phyloP scores from a whole-genome alignment of 2,329 filamentous ascomycete species.

The Elsinoe ampelina region DNA sequence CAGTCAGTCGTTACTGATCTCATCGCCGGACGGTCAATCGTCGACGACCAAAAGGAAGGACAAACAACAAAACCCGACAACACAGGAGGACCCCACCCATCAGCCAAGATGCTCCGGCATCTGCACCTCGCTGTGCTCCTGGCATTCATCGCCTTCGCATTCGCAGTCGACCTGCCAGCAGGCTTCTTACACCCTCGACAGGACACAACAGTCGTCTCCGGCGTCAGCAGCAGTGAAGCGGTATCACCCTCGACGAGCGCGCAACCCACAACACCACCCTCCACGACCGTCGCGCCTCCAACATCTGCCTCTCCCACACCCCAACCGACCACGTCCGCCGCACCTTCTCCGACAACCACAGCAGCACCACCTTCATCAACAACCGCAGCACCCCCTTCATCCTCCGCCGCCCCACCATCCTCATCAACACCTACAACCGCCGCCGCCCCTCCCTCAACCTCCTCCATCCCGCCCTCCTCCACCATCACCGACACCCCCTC shows the following conservation, averaged over 20 bases:
- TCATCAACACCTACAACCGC: constrained; percentile 24
- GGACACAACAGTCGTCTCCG: background rate
- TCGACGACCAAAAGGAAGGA: background rate
- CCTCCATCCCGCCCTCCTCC: constrained; percentile 16
- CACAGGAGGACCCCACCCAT: background rate
- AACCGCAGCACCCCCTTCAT: constrained; percentile 14
- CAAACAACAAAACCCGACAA: background rate
- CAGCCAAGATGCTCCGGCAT: constrained; percentile 10
- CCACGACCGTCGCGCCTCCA: constrained; percentile 15
- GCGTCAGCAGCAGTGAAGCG: background rate
- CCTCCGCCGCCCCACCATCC: constrained; percentile 21
- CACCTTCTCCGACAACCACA: constrained; percentile 14
- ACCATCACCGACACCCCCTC: constrained; percentile 13
- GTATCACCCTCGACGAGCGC: constrained; percentile 2
- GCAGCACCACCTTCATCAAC: constrained; percentile 15
- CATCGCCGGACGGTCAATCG: background rate
- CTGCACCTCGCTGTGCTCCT: constrained; percentile 12
- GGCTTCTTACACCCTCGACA: constrained; percentile 7
- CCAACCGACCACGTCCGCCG: constrained; percentile 13
- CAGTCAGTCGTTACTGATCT: constrained; percentile 11
- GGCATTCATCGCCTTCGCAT: constrained; percentile 5
- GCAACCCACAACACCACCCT: constrained; percentile 12
- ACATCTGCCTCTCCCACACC: constrained; percentile 12
- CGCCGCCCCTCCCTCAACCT: constrained; percentile 22
- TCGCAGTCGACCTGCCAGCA: background rate